These are phyloP conservation scores for Phytophthora gonapodyides DNA, from an alignment of 352 stramenopile species.

Conservation along the genomic window DNA sequence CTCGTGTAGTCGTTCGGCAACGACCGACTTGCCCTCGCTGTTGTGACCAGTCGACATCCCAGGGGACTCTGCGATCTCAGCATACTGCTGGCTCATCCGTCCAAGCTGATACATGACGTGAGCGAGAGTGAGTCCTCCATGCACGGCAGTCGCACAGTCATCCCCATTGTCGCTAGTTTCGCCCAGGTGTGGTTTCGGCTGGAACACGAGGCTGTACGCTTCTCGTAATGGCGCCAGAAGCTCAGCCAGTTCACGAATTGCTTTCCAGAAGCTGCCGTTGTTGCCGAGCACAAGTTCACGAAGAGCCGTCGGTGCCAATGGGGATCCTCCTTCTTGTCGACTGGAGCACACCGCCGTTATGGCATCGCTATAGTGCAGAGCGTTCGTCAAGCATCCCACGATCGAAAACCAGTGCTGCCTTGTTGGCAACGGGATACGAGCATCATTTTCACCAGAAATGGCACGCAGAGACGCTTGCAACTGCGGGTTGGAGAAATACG, in stretches of 20 bases:
- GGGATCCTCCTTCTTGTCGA: slow-evolving; percentile 19
- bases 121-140: slow-evolving; percentile 60
- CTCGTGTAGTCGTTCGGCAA: slow-evolving; percentile 53
- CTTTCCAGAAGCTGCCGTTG: slow-evolving; percentile 53
- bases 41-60: slow-evolving; percentile 15
- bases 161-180: slow-evolving; percentile 35
- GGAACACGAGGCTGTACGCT: slow-evolving; percentile 65
- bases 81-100: slow-evolving; percentile 76
- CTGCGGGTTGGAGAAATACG: slow-evolving; percentile 61
- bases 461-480: slow-evolving; percentile 44
- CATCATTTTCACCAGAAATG: slow-evolving; percentile 48
- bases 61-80: slow-evolving; percentile 34
- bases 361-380: slow-evolving; percentile 54
- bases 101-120: slow-evolving; percentile 83
- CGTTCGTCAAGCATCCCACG: slow-evolving; percentile 51
- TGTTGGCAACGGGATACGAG: slow-evolving; percentile 56
- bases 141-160: slow-evolving; percentile 36
- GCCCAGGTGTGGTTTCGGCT: slow-evolving; percentile 25
- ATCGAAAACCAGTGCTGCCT: slow-evolving; percentile 72
- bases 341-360: slow-evolving; percentile 59
- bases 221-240: slow-evolving; percentile 66
- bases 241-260: slow-evolving; percentile 40
- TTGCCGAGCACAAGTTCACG: slow-evolving; percentile 60
- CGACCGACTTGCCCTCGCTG: slow-evolving; percentile 17
- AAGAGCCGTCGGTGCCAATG: slow-evolving; percentile 45